Evolutionary conservation across 495 filamentous ascomycete genomes (phyloP).

Genomic region (Halenospora varia): DNA sequence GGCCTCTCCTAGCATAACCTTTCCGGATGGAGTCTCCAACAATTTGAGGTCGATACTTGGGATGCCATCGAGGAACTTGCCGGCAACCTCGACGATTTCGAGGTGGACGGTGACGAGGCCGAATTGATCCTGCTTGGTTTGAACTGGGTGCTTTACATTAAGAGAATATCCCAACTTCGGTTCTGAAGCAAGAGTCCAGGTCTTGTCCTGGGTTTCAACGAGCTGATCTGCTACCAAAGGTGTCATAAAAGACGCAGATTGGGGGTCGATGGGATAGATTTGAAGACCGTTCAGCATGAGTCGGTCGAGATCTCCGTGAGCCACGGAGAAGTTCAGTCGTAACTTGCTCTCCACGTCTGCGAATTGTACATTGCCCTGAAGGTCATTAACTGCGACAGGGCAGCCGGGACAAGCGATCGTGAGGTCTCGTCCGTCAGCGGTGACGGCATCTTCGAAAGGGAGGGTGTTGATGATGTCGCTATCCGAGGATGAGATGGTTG

Average conservation of each 20-base stretch:
- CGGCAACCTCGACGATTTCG: slow-evolving; percentile 47
- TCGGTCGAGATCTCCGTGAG: slow-evolving; percentile 12
- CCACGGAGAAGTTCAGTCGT: slow-evolving; percentile 19
- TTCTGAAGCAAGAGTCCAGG: slow-evolving; percentile 8
- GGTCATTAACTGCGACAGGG: slow-evolving; percentile 11
- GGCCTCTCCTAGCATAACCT: slow-evolving; percentile 38
- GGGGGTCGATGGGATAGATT: slow-evolving; percentile 21
- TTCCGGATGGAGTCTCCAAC: slow-evolving; percentile 36
- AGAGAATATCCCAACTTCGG: slow-evolving; percentile 19
- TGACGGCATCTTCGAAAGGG: slow-evolving; percentile 16
- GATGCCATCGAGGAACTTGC: slow-evolving; percentile 38
- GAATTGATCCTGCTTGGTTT: slow-evolving; percentile 25
- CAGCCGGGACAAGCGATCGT: slow-evolving; percentile 22
- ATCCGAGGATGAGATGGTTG: slow-evolving; percentile 16
- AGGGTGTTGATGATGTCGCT: slow-evolving; percentile 20
- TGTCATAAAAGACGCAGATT: slow-evolving; percentile 4
- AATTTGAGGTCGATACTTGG: slow-evolving; percentile 41
- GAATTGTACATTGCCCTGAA: slow-evolving; percentile 10
- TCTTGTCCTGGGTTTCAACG: slow-evolving; percentile 6
- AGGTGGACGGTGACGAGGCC: slow-evolving; percentile 41
- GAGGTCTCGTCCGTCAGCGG: slow-evolving; percentile 8
- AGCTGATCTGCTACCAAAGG: slow-evolving; percentile 19
- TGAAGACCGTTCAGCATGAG: slow-evolving; percentile 21
- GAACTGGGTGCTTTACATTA: slow-evolving; percentile 4
- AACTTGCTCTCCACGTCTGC: slow-evolving; percentile 17